Evolutionary conservation across 257 asterid species (phyloP).

Genomic region (Rhazya stricta): DNA sequence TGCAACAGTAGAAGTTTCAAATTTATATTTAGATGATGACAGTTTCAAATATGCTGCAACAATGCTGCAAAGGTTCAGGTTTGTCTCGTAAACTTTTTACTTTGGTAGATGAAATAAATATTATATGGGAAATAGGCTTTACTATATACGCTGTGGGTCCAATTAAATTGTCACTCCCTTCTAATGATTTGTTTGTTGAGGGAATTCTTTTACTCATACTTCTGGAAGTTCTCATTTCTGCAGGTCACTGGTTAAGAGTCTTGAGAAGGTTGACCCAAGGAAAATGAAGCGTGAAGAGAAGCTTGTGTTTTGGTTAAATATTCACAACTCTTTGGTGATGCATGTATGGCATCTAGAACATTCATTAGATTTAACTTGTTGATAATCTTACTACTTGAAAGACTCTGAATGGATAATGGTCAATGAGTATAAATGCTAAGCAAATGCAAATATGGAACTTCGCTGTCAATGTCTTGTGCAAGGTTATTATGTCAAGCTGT

Average conservation of each 20-base stretch:
- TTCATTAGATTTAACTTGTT: neutral
- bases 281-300: slow-evolving; percentile 84
- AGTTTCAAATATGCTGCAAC: slow-evolving; percentile 58
- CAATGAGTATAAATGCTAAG: neutral
- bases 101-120: neutral
- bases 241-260: slow-evolving; percentile 72
- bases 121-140: neutral
- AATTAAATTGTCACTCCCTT: neutral
- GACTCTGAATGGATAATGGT: neutral
- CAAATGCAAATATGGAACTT: neutral
- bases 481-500: neutral
- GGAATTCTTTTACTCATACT: neutral
- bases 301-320: slow-evolving; percentile 80
- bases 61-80: slow-evolving; percentile 88
- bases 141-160: neutral
- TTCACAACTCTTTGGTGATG: slow-evolving; percentile 91
- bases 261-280: slow-evolving; percentile 68
- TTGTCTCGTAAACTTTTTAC: neutral
- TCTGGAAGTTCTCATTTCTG: slow-evolving; percentile 20
- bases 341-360: slow-evolving; percentile 46
- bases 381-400: neutral
- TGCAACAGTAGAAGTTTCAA: slow-evolving; percentile 48
- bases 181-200: neutral
- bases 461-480: neutral
- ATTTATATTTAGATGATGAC: slow-evolving; percentile 59